Evolutionary conservation across 208 protist genomes (phyloP).

Genomic region (Leishmania aethiopica): DNA sequence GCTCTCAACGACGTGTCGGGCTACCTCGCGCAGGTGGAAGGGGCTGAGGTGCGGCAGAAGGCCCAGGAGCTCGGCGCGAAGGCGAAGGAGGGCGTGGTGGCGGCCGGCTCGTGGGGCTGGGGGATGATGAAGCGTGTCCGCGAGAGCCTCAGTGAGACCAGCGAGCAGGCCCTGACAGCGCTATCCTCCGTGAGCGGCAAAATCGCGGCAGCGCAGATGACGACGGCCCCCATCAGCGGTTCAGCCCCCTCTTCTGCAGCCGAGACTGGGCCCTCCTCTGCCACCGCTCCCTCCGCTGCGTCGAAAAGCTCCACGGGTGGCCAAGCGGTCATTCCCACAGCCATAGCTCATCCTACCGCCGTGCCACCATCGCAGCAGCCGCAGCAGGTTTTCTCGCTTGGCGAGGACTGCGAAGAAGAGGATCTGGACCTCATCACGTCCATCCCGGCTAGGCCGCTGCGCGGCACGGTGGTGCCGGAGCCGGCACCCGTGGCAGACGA

Average conservation of each 20-base stretch:
- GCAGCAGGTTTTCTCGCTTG: slow-evolving; percentile 53
- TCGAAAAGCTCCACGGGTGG: slow-evolving; percentile 33
- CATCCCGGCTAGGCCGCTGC: slow-evolving; percentile 31
- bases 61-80: slow-evolving; percentile 56
- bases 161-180: slow-evolving; percentile 20
- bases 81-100: slow-evolving; percentile 50
- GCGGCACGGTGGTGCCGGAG: slow-evolving; percentile 18
- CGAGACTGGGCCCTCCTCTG: not conserved
- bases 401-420: slow-evolving; percentile 60
- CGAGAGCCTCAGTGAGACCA: slow-evolving; percentile 43
- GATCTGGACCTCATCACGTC: slow-evolving; percentile 78
- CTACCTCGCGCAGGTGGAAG: slow-evolving; percentile 28
- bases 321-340: slow-evolving; percentile 16
- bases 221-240: not conserved
- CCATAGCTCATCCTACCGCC: slow-evolving; percentile 1
- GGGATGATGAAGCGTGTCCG: slow-evolving; percentile 55
- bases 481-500: not conserved
- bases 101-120: slow-evolving; percentile 72
- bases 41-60: slow-evolving; percentile 42
- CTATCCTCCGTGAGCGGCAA: slow-evolving; percentile 9
- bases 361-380: not conserved
- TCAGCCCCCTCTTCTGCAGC: slow-evolving; percentile 38
- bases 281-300: not conserved
- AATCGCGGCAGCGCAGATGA: not conserved
- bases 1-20: slow-evolving; percentile 36